A percentile compares a stretch with the other conserved stretches of the same genome.
phyloP scores from a whole-genome alignment of 2,329 filamentous ascomycete species.

The Fusarium sp. region DNA sequence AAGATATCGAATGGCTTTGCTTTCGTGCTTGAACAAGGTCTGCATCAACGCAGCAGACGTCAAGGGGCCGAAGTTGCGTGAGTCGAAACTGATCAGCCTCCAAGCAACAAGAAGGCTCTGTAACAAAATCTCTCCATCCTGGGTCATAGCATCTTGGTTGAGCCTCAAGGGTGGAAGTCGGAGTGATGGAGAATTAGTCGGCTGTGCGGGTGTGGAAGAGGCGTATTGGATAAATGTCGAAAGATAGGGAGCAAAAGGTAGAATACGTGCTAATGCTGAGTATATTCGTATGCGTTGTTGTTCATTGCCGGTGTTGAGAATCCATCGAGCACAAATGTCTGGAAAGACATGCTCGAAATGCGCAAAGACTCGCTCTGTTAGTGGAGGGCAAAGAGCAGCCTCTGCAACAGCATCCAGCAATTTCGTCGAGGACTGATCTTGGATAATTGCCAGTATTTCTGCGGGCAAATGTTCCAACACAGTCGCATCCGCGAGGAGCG shows the following conservation, averaged over 20 bases:
- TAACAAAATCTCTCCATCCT: slow-evolving; percentile 45
- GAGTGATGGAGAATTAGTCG: slow-evolving; percentile 44
- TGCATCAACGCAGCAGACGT: slow-evolving; percentile 78
- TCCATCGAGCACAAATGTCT: slow-evolving; percentile 87
- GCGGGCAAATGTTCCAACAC: slow-evolving; percentile 73
- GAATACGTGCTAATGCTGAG: slow-evolving; percentile 80
- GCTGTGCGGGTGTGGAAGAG: slow-evolving; percentile 28
- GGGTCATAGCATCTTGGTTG: slow-evolving; percentile 47
- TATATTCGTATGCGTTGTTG: slow-evolving; percentile 63
- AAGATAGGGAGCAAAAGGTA: slow-evolving; percentile 86
- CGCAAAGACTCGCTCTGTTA: slow-evolving; percentile 80
- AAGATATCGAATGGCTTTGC: slow-evolving; percentile 78
- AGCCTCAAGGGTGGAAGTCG: slow-evolving; percentile 51
- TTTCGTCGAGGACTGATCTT: slow-evolving; percentile 70
- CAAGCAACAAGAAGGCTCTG: slow-evolving; percentile 68
- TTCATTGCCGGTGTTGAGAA: slow-evolving; percentile 61
- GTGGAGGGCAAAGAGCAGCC: slow-evolving; percentile 75
- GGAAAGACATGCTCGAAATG: slow-evolving; percentile 82
- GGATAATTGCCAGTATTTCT: slow-evolving; percentile 77
- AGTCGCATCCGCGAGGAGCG: slow-evolving; percentile 67
- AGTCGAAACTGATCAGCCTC: slow-evolving; percentile 83
- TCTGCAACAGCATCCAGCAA: slow-evolving; percentile 79
- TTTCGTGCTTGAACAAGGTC: slow-evolving; percentile 72
- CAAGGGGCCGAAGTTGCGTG: slow-evolving; percentile 73
- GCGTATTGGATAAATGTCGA: slow-evolving; percentile 73